Conservation (phyloP, 306 rosid genomes). For the Quercus suber region DNA sequence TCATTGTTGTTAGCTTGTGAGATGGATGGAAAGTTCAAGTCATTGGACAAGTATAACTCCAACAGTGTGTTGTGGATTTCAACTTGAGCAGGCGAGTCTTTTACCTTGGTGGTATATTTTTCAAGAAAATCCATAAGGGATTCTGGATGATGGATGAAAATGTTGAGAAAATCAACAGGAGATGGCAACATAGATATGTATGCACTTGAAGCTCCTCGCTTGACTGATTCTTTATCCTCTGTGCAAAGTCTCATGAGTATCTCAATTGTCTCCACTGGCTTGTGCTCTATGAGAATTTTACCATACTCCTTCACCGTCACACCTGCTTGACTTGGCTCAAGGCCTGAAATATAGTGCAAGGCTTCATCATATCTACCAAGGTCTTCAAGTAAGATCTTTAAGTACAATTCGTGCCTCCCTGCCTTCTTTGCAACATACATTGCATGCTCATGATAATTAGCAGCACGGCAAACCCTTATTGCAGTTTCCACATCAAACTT, state of each 20-base stretch:
- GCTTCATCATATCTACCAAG: slow-evolving; percentile 98
- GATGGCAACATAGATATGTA: slow-evolving; percentile 88
- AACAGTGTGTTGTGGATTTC: slow-evolving; percentile 94
- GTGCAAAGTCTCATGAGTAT: slow-evolving; percentile 89
- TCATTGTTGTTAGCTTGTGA: slow-evolving; percentile 48
- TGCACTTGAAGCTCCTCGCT: slow-evolving; percentile 41
- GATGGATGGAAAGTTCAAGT: slow-evolving; percentile 72
- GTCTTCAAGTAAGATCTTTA: slow-evolving; percentile 97
- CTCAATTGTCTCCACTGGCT: slow-evolving; percentile 85
- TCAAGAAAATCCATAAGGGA: slow-evolving; percentile 96
- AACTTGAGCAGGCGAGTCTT: slow-evolving; percentile 94
- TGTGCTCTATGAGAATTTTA: slow-evolving; percentile 90
- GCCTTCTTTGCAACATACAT: slow-evolving; percentile 99
- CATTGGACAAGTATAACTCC: slow-evolving; percentile 90
- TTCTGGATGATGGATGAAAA: slow-evolving; percentile 82
- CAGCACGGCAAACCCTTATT: slow-evolving; percentile 95
- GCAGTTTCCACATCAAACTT: slow-evolving; percentile 98
- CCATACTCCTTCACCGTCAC: slow-evolving; percentile 95
- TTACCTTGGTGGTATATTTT: slow-evolving; percentile 77
- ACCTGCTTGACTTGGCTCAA: slow-evolving; percentile 91
- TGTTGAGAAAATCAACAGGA: slow-evolving; percentile 97
- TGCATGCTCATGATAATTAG: slow-evolving; percentile 98
- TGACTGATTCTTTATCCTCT: slow-evolving; percentile 64
- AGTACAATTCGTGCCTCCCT: slow-evolving; percentile 91
- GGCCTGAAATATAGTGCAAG: slow-evolving; percentile 81